phyloP scores from a whole-genome alignment of 257 asterid species.

The Perilla frutescens region DNA sequence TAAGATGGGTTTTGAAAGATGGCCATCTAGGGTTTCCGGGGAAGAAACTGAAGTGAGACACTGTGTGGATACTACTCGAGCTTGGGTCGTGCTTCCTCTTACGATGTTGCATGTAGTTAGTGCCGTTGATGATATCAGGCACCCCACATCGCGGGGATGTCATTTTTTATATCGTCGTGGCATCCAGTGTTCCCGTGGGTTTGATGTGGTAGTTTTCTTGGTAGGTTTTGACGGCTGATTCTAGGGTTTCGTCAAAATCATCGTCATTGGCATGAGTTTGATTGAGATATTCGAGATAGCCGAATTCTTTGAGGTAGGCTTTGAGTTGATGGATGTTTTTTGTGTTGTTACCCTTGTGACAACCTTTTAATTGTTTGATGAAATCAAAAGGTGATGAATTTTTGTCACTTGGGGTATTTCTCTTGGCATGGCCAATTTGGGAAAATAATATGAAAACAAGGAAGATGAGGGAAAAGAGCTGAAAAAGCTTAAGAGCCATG shows the following conservation, averaged over 20 bases:
- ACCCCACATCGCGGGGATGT: conserved; percentile 45
- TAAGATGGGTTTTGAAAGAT: conserved; percentile 27
- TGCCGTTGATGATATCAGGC: conserved; percentile 34
- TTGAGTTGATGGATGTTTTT: conserved; percentile 36
- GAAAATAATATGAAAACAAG: conserved; percentile 19
- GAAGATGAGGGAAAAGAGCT: conserved; percentile 6
- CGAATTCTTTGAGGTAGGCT: conserved; percentile 36
- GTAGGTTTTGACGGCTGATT: conserved; percentile 40
- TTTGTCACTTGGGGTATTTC: neutral
- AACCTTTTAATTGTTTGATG: conserved; percentile 40
- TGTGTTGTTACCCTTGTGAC: conserved; percentile 38
- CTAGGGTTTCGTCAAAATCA: conserved; percentile 33
- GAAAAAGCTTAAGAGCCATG: conserved; percentile 35
- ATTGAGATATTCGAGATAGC: conserved; percentile 26
- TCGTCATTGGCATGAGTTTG: conserved; percentile 12
- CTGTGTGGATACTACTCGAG: conserved; percentile 20
- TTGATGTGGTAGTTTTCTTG: conserved; percentile 38
- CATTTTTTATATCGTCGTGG: conserved; percentile 37
- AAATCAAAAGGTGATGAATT: conserved; percentile 37
- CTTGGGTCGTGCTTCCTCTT: neutral
- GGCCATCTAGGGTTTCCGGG: conserved; percentile 38
- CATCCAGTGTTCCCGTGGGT: conserved; percentile 41
- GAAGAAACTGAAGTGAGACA: conserved; percentile 35
- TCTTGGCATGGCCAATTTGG: neutral
- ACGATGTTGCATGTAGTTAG: conserved; percentile 29